A percentile compares a stretch with the other conserved stretches of the same genome.
phyloP scores from a whole-genome alignment of 2,329 filamentous ascomycete species.

The Penicillium sp. region DNA sequence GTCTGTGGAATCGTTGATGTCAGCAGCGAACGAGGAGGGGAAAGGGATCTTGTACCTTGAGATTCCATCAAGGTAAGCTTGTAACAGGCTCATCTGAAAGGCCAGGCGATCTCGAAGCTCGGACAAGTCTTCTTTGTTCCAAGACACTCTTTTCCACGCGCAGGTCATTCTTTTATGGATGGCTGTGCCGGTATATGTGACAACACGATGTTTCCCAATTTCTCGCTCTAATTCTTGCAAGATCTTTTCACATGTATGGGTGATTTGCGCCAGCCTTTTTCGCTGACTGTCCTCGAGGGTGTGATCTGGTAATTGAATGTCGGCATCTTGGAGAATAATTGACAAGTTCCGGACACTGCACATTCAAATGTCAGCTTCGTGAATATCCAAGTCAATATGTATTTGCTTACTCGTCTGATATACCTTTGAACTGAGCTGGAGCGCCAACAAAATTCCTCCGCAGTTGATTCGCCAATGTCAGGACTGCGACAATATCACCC shows the following conservation, averaged over 20 bases:
- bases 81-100: background rate
- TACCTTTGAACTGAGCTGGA: background rate
- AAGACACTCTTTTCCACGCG: constrained; percentile 1
- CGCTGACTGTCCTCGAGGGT: background rate
- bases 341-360: background rate
- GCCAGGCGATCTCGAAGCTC: background rate
- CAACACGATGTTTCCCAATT: background rate
- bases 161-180: background rate
- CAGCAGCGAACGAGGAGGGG: background rate
- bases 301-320: background rate
- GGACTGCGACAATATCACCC: background rate
- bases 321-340: background rate
- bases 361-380: too few species aligned
- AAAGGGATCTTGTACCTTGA: background rate
- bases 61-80: background rate
- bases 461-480: background rate
- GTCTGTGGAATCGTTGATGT: background rate
- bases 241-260: background rate
- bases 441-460: constrained; percentile 1
- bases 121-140: background rate
- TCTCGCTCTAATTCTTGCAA: background rate
- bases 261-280: background rate
- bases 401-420: background rate
- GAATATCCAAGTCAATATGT: too few species aligned
- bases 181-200: background rate